Base-by-base conservation (phyloP, 1,139 yeast genomes). In the Candida labiduridarum region DNA sequence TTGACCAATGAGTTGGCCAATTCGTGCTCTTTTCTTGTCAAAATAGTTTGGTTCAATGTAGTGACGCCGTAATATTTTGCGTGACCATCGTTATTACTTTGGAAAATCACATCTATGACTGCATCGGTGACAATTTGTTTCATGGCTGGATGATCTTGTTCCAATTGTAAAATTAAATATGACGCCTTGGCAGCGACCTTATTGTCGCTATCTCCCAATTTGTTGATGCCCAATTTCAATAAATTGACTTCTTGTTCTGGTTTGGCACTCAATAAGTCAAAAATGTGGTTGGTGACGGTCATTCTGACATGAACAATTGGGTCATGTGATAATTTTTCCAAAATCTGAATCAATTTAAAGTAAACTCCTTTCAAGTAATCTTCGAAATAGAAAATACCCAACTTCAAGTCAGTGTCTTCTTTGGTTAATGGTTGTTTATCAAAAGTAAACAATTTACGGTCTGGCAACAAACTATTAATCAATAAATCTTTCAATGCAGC, bases 171-270 rank as follows among this genome's bases (percentile, higher is more conserved):
- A 45, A 94, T 74, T 59, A 87, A 84, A 66, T 84, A 89, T 2
- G 97, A 91, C 1, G 96, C 84, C 64, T 90, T 88, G 1, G 98
- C 88, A 0, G 96, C 83, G 10, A 94, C 97, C 65, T 90, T 91
- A 57, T 89, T 87, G 58, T 94, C 97, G 46, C 81, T 79, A 64
- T 94, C 99, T 71, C 99, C 99, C 46, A 94, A 77, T 66, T 94
- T 94, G 68, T 95, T 94, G 45, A 91, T 95, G 47, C 96, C 97
- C 51, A 95, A 76, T 59, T 94, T 81, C 60, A 94, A 76, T 57
- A 95, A 75, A 66, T 95, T 94, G 46, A 87, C 96, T 69, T 94
- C 99, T 72, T 95, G 99, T 71, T 94, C 99, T 2, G 99, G 98
- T 66, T 92, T 94, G 14, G 87, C 79, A 58, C 83, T 85, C 53